phyloP scores from a whole-genome alignment of 106 monocot species.

The Narthecium ossifragum region DNA sequence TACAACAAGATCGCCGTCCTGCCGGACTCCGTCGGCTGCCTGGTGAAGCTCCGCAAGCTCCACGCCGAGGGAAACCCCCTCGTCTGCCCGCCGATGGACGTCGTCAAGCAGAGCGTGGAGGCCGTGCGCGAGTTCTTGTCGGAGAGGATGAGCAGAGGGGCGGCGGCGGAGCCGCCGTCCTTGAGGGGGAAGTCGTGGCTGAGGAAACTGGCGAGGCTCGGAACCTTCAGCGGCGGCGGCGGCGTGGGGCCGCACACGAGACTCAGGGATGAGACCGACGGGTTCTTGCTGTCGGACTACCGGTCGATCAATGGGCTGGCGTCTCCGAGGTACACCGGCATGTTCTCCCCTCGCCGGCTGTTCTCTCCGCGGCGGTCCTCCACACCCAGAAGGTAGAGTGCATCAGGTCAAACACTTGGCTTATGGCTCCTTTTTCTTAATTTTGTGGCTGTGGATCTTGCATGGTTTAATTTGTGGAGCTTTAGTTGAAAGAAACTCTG shows the following conservation, averaged over 20 bases:
- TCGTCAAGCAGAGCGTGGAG: constrained; percentile 34
- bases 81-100: constrained; percentile 35
- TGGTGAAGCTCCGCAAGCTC: constrained; percentile 38
- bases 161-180: background rate
- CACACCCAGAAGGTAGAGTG: background rate
- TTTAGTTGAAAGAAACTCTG: too few relatives aligned
- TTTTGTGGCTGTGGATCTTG: too few relatives aligned
- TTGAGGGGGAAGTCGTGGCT: constrained; percentile 1
- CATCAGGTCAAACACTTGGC: too few relatives aligned
- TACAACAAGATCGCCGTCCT: constrained; percentile 36
- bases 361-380: constrained; percentile 28
- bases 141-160: constrained; percentile 31
- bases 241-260: background rate
- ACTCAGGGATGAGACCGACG: background rate
- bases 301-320: constrained; percentile 25
- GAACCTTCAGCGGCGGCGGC: constrained; percentile 4
- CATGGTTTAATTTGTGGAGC: too few relatives aligned
- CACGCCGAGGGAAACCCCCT: constrained; percentile 42
- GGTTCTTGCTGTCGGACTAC: constrained; percentile 11
- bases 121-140: constrained; percentile 45
- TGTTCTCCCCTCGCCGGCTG: constrained; percentile 34
- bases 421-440: too few relatives aligned
- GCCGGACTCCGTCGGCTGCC: constrained; percentile 49
- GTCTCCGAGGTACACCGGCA: constrained; percentile 25
- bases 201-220: constrained; percentile 22